These are phyloP conservation scores for Blastocystis sp. DNA, from an alignment of 352 stramenopile species.

Conservation along the genomic window DNA sequence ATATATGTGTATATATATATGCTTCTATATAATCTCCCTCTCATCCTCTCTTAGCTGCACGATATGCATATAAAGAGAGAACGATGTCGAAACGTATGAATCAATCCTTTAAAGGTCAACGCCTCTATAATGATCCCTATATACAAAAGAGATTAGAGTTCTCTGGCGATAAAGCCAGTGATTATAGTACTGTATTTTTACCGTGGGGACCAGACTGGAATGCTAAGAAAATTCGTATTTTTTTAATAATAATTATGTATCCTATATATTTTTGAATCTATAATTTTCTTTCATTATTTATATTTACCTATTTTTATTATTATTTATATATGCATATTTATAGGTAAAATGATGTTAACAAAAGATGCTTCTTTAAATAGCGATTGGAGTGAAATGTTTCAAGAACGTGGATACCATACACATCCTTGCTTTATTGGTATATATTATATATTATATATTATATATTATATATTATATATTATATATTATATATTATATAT, in stretches of 20 bases:
- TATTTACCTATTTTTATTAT: too few species aligned
- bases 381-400: constrained; percentile 31
- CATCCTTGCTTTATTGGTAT: constrained; percentile 44
- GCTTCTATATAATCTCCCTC: too few species aligned
- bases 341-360: constrained; percentile 43
- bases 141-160: constrained; percentile 39
- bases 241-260: too few species aligned
- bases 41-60: too few species aligned
- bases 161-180: constrained; percentile 31
- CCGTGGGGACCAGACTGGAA: constrained; percentile 42
- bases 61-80: constrained; percentile 23
- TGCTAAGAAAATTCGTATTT: constrained; percentile 41
- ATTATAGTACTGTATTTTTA: constrained; percentile 45
- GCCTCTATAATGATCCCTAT: constrained; percentile 23
- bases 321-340: too few species aligned
- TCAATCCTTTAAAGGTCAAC: constrained; percentile 20
- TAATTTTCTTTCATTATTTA: too few species aligned
- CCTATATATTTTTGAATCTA: too few species aligned
- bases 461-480: too few species aligned
- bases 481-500: too few species aligned
- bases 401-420: constrained; percentile 40
- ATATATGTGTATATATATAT: constrained; percentile 1
- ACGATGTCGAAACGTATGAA: background rate
- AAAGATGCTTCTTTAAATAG: constrained; percentile 43
- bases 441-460: too few species aligned